A percentile compares a stretch with the other conserved stretches of the same genome.
Evolutionary conservation across 257 asterid species (phyloP).

Genomic region (Lithospermum erythrorhizon): DNA sequence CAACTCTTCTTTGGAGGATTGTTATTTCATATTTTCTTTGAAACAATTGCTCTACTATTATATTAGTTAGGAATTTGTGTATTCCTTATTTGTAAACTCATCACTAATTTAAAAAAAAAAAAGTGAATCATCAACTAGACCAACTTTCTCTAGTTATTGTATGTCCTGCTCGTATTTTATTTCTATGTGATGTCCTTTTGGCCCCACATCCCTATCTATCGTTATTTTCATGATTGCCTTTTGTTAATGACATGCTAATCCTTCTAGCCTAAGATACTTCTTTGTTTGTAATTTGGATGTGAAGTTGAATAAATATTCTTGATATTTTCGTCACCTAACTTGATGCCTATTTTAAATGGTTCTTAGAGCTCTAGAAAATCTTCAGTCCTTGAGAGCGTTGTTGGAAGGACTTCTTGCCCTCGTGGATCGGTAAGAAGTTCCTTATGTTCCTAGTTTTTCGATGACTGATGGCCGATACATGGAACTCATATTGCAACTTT

Average conservation of each 20-base stretch:
- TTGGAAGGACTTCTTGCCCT: conserved; percentile 98
- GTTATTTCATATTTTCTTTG: too few species aligned
- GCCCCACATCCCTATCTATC: background rate
- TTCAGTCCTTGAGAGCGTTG: conserved; percentile 93
- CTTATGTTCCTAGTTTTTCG: conserved; percentile 4
- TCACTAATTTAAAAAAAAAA: too few species aligned
- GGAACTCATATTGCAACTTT: conserved; percentile 8
- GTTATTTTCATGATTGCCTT: too few species aligned
- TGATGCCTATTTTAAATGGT: conserved; percentile 7
- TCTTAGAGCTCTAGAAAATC: conserved; percentile 95
- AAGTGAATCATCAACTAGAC: too few species aligned
- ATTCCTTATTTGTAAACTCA: too few species aligned
- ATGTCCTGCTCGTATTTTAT: background rate
- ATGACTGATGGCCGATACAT: background rate
- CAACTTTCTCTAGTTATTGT: too few species aligned
- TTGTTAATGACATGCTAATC: too few species aligned
- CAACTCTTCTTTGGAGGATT: too few species aligned
- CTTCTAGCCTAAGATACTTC: background rate
- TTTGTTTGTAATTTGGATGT: too few species aligned
- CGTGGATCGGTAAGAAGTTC: conserved; percentile 85
- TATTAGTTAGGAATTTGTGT: too few species aligned
- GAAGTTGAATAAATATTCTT: background rate
- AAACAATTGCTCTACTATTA: too few species aligned
- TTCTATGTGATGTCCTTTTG: background rate
- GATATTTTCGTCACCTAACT: background rate